phyloP scores from a whole-genome alignment of 2,329 filamentous ascomycete genomes.

The Aspergillus costaricaensis region DNA sequence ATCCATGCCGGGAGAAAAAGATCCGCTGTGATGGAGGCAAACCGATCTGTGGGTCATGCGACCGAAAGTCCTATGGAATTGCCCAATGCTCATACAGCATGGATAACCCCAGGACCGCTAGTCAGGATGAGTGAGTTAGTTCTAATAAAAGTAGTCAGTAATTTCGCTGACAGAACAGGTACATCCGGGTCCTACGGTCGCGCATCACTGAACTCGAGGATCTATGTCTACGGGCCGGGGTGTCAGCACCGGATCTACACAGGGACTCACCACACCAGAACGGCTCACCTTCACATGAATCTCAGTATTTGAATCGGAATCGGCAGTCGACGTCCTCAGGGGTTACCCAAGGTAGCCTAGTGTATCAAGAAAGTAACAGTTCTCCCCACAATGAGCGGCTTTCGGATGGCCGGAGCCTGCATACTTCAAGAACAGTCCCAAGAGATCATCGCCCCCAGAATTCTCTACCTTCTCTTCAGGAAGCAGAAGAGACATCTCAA shows the following conservation, averaged over 20 bases:
- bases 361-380: background rate
- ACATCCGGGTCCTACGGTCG: constrained; percentile 23
- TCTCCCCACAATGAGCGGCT: background rate
- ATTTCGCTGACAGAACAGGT: constrained; percentile 6
- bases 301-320: background rate
- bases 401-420: background rate
- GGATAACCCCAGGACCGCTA: constrained; percentile 40
- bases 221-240: constrained; percentile 23
- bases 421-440: background rate
- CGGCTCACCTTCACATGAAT: background rate
- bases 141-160: constrained; percentile 1
- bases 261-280: background rate
- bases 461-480: background rate
- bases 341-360: background rate
- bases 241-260: constrained; percentile 18
- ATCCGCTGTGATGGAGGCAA: constrained; percentile 48
- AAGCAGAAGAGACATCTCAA: no score
- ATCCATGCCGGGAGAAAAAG: constrained; percentile 47
- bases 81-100: constrained; percentile 44
- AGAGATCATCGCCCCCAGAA: background rate
- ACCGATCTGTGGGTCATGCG: constrained; percentile 49
- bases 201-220: constrained; percentile 34
- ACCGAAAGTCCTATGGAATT: constrained; percentile 34
- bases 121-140: constrained; percentile 36
- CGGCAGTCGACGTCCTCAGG: background rate